These are phyloP conservation scores for Beta macrorhiza DNA, from an alignment of 179 eudicot genomes.

Conservation along the genomic window DNA sequence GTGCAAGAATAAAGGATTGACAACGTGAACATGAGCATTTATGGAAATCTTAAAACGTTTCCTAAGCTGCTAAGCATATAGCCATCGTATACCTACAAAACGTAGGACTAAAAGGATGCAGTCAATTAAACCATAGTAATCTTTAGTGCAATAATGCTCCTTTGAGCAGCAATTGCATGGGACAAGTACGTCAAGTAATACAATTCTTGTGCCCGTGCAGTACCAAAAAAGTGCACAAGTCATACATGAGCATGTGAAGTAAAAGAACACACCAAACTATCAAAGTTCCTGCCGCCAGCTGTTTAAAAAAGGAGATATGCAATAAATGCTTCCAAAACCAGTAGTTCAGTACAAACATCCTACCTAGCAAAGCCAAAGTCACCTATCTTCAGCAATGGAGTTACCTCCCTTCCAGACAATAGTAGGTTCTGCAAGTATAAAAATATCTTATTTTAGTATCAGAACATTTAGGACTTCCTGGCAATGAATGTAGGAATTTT, in stretches of 20 bases:
- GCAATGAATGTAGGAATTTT: not conserved
- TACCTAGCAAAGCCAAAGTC: conserved; percentile 70
- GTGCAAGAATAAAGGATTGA: no score
- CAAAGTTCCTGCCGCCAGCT: not conserved
- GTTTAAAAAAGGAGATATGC: not conserved
- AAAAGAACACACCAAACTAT: not conserved
- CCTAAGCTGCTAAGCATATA: no score
- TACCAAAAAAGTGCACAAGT: conserved; percentile 5
- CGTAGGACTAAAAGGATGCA: no score
- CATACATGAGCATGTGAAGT: not conserved
- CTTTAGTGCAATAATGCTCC: not conserved
- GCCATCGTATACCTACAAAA: no score
- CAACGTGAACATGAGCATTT: no score
- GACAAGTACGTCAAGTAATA: not conserved
- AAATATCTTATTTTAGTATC: not conserved
- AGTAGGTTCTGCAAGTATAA: conserved; percentile 49
- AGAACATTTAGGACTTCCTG: not conserved
- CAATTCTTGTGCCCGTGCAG: not conserved
- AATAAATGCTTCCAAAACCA: conserved; percentile 12
- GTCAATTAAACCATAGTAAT: no score
- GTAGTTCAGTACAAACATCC: conserved; percentile 12
- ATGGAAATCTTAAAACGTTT: no score
- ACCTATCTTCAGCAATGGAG: conserved; percentile 56
- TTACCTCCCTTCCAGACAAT: conserved; percentile 42
- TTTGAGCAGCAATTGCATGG: not conserved